Base-by-base conservation (phyloP, 495 filamentous ascomycete genomes). In the Chlorociboria aeruginascens region DNA sequence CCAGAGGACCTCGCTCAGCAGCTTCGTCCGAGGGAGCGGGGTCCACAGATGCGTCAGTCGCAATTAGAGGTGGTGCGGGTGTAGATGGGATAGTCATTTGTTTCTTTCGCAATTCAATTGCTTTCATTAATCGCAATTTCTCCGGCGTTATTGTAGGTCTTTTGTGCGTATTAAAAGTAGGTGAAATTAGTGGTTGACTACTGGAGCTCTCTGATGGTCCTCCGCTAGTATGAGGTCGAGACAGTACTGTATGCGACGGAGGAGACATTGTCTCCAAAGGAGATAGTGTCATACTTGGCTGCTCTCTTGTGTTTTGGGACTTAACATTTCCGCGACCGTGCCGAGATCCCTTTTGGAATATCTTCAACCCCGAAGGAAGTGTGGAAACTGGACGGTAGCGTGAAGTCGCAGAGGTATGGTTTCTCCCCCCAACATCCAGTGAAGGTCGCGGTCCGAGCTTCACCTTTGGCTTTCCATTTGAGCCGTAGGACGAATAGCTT, bases 61-160 rank as follows among this genome's bases (percentile, higher is more conserved):
- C 20, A 25, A 25, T 25, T 25, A 12, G 45, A 38, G 67, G 54
- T 36, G 61, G 48, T 61, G 67, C 35, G 50, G 58, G 45, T 33
- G 51, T 14, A 38, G 43, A 10, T 64, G 60, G 28, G 1, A 60
- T n/a, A 62, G 59, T 74, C 71, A 79, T 69, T 54, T 85, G 80
- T 58, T 83, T 87, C 63, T 87, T 89, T 34, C 92, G 74, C 38
- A 96, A 67, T 54, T 97, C 83, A 62, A 96, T 71, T 6, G 92
- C 90, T 68, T 90, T 95, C 86, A 94, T 85, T 49, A 98, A 69
- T 52, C 89, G 76, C 54, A 84, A 78, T 62, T 95, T 95, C 61
- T 97, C 92, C 0, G 86, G 85, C 0, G 87, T 90, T 58, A 93
- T 79, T 12, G 77, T 72, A 29, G 74, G 72, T 10, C 78, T 73